Base-by-base conservation (phyloP, 768 basidiomycete genomes). In the Lenzites betulinus region DNA sequence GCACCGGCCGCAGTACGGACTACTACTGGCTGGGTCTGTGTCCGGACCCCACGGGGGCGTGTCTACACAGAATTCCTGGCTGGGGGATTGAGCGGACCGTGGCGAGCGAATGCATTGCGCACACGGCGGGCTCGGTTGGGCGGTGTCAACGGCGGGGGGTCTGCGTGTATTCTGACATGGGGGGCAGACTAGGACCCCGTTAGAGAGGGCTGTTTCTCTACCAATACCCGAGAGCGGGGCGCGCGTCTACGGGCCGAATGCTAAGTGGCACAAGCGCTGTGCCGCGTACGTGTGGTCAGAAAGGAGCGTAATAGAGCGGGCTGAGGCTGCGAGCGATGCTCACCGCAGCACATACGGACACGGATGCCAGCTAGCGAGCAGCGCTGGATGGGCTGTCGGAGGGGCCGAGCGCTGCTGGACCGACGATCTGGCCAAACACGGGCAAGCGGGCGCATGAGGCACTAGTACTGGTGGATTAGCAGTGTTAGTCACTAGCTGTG, bases 1-100 rank as follows among this genome's bases (percentile, higher is more conserved):
- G 60, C 60, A 61, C 49, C 60, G 54, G 60, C 33, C 60, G 60
- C 53, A 61, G 54, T 55, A 49, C 26, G 42, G 47, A 13, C 30
- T 23, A 52, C 49, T 43, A 20, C 60, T 33, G 30, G 30, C 36
- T 43, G 28, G 33, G 22, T 51, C 36, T 55, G 42, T 55, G 48
- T 61, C 47, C 49, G 60, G 49, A 41, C 23, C 60, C 41, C 48
- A 38, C 39, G 28, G 47, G 39, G 53, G 23, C 39, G 47, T 42
- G 39, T 44, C 49, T 55, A 46, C 42, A 9, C 5, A 26, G 35
- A 44, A 38, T 38, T 13, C 35, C 54, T 28, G 47, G 6, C 20
- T 9, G n/a, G 35, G 48, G 30, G 41, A 30, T 55, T 56, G 60
- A 55, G 48, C 49, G 48, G 54, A 23, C 54, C 20, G 33, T 44